Base-by-base conservation (phyloP, 495 filamentous ascomycete species). In the Lophium mytilinum region DNA sequence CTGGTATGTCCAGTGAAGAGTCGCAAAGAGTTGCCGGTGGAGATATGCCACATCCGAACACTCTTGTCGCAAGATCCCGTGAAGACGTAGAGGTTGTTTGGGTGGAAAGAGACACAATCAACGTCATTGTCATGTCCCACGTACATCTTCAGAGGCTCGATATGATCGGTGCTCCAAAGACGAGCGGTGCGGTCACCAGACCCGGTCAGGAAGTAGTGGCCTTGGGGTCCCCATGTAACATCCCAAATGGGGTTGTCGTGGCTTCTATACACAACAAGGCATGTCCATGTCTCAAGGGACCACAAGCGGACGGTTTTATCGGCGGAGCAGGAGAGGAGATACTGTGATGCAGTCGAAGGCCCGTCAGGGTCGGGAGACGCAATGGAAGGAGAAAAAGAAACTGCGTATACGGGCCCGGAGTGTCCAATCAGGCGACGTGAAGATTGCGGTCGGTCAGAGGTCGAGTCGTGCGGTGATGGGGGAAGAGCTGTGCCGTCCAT, bases 1-100 rank as follows among this genome's bases (percentile, higher is more conserved):
- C 90, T 87, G 2, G 83, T 83, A 59, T 97, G 94, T 17, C 93
- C 94, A 3, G 86, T 91, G 68, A 97, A 97, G 65, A 97, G 80
- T 17, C 93, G 86, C 0, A 96, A 88, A 41, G 87, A 85, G 54
- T 84, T 84, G 18, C 93, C 93, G 8, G 82, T 89, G 1, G 78
- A 75, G n/a, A 96, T 76, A n/a, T 87, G 81, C 92, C 93, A 98
- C 91, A 98, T 96, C 17, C 93, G 84, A 18, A 96, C 88, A 0
- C 90, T 90, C 72, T 88, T 88, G 70, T 98, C 93, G 45, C 78
- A 84, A 49, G 87, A 90, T 0, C 85, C 89, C 1, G 93, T 96
- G 73, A 97, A 95, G 48, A 96, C 73, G 61, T 97, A 97, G 4
- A 84, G 81, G 7, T 86, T 87, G 68, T 97, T 98, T 1, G 92